Conservation (phyloP, 768 basidiomycete species). For the Tricholoma bakamatsutake region DNA sequence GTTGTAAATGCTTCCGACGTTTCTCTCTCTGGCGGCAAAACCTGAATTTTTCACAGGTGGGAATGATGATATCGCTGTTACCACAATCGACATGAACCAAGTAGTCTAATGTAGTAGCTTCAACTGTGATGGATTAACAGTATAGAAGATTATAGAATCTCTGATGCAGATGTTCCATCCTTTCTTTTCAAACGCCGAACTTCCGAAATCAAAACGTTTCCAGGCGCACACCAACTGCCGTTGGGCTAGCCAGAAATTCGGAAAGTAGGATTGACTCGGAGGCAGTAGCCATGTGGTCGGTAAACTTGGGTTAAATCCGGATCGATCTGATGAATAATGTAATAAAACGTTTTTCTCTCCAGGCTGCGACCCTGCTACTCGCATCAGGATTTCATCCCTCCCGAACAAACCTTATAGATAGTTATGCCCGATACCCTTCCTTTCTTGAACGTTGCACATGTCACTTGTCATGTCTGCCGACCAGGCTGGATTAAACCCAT, state of each 20-base stretch:
- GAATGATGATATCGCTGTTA: slow-evolving; percentile 49
- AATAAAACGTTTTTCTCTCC: not conserved
- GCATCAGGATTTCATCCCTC: not conserved
- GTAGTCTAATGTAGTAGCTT: not conserved
- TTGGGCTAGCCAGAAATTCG: not conserved
- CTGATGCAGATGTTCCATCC: too few species aligned
- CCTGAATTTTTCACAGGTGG: slow-evolving; percentile 30
- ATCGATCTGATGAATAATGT: not conserved
- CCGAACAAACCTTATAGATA: not conserved
- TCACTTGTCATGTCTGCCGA: not conserved
- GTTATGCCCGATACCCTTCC: not conserved
- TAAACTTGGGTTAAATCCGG: too few species aligned
- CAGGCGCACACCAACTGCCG: not conserved
- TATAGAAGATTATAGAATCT: not conserved
- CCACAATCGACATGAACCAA: not conserved
- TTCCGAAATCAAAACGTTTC: not conserved
- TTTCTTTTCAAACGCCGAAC: not conserved
- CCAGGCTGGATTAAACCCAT: not conserved
- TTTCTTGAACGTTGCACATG: slow-evolving; percentile 1
- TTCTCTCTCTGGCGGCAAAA: not conserved
- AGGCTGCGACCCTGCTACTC: not conserved
- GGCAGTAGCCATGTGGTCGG: not conserved
- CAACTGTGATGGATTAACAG: not conserved
- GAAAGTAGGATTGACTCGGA: not conserved
- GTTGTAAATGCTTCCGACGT: slow-evolving; percentile 32